Base-by-base conservation (phyloP, 2,329 filamentous ascomycete genomes). In the Dactylellina cionopaga region DNA sequence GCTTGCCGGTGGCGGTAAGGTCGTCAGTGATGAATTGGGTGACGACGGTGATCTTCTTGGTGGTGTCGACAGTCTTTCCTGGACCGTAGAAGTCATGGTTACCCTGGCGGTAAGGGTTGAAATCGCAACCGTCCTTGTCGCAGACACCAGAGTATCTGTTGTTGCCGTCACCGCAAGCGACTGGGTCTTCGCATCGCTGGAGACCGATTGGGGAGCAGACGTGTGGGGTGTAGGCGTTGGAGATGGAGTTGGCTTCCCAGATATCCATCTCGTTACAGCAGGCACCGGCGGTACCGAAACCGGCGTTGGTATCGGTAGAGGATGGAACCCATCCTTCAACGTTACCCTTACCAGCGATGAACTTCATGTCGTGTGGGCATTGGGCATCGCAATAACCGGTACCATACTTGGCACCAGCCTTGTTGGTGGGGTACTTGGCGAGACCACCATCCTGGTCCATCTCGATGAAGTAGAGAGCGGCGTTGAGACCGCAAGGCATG, bases 201-300 rank as follows among this genome's bases (percentile, higher is more conserved):
- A 85, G 83, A 54, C 82, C 83, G 44, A 81, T 79, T 68, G 78
- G 81, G 62, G 80, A 81, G 83, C 89, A 90, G 43, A 87, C 84
- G 79, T 91, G 89, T 15, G 89, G 87, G 4, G 89, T 90, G 78
- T 84, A 84, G 56, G 88, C 89, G 13, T 84, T 85, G 17, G 87
- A 85, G 77, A 88, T 84, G 75, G 82, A 84, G 83, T 90, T 90
- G 76, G 88, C 88, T 81, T 90, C 88, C 87, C 88, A 90, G 79
- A 88, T 83, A 76, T 90, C 88, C 84, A 90, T 88, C 80, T 90
- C 88, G 43, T 84, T 81, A 79, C 88, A 90, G 84, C 88, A 90
- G 37, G 87, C 83, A 72, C 88, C 88, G 52, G 84, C 81, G 43
- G 80, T 79, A 37, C 85, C 85, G 22, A 80, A 78, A 63, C 86